A percentile compares a stretch with the other conserved stretches of the same genome.
phyloP scores from a whole-genome alignment of 2,329 filamentous ascomycete species.

The Colletotrichum neosansevieriae region DNA sequence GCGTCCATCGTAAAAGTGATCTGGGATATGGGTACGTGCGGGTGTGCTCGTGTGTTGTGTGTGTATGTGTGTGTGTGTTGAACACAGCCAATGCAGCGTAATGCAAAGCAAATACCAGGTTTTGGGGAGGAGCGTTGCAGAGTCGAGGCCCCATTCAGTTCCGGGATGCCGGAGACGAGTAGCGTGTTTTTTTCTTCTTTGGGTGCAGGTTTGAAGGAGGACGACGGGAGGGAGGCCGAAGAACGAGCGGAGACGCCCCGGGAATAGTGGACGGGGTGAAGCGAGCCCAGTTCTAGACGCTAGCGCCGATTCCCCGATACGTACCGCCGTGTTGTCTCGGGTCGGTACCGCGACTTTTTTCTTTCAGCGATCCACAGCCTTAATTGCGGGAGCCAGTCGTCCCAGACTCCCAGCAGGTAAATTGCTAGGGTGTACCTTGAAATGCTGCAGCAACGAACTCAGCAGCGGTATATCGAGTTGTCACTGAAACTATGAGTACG shows the following conservation, averaged over 20 bases:
- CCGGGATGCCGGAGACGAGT: constrained; percentile 32
- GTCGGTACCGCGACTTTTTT: constrained; percentile 6
- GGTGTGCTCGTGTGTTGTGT: not conserved
- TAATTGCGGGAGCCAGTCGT: constrained; percentile 12
- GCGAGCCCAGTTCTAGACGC: not conserved
- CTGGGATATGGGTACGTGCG: not conserved
- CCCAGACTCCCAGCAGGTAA: too few relatives aligned
- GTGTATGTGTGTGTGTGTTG: not conserved
- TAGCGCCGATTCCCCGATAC: not conserved
- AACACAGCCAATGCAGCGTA: not conserved
- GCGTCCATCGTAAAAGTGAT: not conserved
- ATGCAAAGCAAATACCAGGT: not conserved
- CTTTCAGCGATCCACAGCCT: not conserved
- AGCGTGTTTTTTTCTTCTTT: constrained; percentile 12
- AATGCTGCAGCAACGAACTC: not conserved
- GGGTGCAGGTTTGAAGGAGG: not conserved
- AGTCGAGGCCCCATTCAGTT: constrained; percentile 1
- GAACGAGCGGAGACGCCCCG: constrained; percentile 28
- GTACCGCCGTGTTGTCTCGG: constrained; percentile 1
- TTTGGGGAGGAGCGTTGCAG: not conserved
- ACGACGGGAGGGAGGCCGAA: constrained; percentile 17
- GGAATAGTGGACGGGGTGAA: constrained; percentile 17
- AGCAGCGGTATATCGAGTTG: too few relatives aligned
- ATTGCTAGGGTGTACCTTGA: constrained; percentile 17
- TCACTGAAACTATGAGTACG: not conserved